A percentile compares a stretch with the other conserved stretches of the same genome.
These are phyloP conservation scores for Plantago coronopus DNA, from an alignment of 305 asterid genomes.

Conservation along the genomic window DNA sequence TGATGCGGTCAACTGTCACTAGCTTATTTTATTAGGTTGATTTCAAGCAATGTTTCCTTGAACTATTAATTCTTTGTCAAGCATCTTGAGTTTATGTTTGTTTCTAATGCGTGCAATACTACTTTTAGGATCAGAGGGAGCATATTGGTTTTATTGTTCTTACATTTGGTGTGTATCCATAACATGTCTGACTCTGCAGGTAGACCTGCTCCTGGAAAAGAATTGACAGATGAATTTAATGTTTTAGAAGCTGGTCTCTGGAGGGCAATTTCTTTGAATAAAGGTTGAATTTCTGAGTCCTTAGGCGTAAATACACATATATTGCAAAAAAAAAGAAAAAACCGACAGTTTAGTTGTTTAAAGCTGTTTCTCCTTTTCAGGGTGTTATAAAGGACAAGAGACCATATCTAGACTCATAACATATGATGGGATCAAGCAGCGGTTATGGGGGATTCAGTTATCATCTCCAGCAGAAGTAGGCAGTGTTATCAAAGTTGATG, in stretches of 20 bases:
- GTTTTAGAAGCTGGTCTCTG: slow-evolving; percentile 94
- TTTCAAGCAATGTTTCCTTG: slow-evolving; percentile 6
- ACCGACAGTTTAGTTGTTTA: slow-evolving; percentile 13
- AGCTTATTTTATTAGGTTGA: slow-evolving; percentile 11
- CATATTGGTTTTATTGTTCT: slow-evolving; percentile 9
- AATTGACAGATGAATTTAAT: slow-evolving; percentile 82
- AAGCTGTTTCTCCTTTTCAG: slow-evolving; percentile 39
- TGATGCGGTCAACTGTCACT: neutral
- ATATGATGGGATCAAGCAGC: slow-evolving; percentile 87
- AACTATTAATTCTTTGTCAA: slow-evolving; percentile 8
- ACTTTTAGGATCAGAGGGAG: slow-evolving; percentile 3
- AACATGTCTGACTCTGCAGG: slow-evolving; percentile 46
- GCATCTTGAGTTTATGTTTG: slow-evolving; percentile 12
- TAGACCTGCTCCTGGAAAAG: slow-evolving; percentile 88
- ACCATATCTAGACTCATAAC: slow-evolving; percentile 93
- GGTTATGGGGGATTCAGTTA: slow-evolving; percentile 76
- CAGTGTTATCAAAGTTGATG: slow-evolving; percentile 64
- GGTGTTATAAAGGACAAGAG: slow-evolving; percentile 97
- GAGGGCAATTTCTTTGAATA: slow-evolving; percentile 84
- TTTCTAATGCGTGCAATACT: slow-evolving; percentile 15
- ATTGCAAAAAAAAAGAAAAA: neutral
- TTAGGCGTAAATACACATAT: neutral
- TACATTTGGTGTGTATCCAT: slow-evolving; percentile 12
- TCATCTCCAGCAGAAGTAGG: slow-evolving; percentile 70
- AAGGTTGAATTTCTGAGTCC: slow-evolving; percentile 43